Evolutionary conservation across 805 yeast genomes (phyloP), one percentile per base, ranked within the genome.

Genomic region (Clavispora vitiphila): DNA sequence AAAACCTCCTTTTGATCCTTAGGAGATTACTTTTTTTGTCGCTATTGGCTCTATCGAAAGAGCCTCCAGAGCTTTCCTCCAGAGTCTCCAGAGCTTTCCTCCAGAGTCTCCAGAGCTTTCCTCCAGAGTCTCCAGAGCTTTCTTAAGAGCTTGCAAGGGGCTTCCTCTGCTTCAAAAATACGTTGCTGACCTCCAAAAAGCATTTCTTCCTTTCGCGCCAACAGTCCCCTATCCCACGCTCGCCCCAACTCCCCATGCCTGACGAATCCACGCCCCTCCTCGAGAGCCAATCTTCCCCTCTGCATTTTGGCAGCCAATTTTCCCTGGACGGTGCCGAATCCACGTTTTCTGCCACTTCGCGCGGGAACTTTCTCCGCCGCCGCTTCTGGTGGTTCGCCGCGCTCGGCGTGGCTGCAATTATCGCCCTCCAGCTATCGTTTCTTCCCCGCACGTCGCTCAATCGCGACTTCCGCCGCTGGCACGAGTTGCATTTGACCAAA

Each of bases 361-460:
- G n/a, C 3, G 32, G 11, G 5, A 25, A 9, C 4, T 20, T 37
- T 9, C 22, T 25, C 25, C 39, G 39, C 24, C 22, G 30, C 15
- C 53, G 70, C n/a, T 71, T 80, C 42, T 61, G 74, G 58, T 65
- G 72, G 50, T 69, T 72, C 46, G 63, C 72, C 36, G 56, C 67
- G 0, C 55, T 78, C 18, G 85, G 86, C 1, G 45, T 79, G 2
- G 40, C 71, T 2, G 77, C 80, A 36, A 61, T 80, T 26, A 54
- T 78, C 12, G 67, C 76, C 2, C 79, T 85, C 56, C 77, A 85
- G 31, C 66, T 86, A 38, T 77, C 83, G 0, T 89, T 89, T 57
- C 67, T 88, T 12, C 96, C 96, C 2, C 62, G 96, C 43, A 86
- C 97, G 1, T 86, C 96, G 2, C 65, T 87, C 15, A 78, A 84